Conservation (phyloP, 495 filamentous ascomycete species). For the Aspergillus panamensis region DNA sequence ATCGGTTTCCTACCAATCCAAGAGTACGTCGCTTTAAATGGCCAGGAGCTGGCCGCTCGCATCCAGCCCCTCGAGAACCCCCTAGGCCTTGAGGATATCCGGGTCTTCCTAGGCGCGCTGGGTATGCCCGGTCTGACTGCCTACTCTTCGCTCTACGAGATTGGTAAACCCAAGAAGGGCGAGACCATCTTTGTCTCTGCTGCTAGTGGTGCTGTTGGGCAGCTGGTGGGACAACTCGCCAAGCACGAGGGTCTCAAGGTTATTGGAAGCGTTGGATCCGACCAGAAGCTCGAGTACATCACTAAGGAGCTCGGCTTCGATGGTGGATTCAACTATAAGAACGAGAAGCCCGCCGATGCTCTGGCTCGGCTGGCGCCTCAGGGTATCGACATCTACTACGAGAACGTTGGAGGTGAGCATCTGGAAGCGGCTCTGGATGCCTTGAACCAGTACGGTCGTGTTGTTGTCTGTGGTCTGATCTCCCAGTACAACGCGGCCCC, state of each 20-base stretch:
- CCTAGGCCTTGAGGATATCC: slow-evolving; percentile 43
- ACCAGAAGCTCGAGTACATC: slow-evolving; percentile 68
- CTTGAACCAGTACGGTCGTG: slow-evolving; percentile 68
- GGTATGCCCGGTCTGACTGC: slow-evolving; percentile 89
- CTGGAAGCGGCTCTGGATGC: slow-evolving; percentile 70
- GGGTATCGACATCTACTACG: slow-evolving; percentile 92
- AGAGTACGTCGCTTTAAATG: slow-evolving; percentile 49
- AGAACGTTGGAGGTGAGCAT: slow-evolving; percentile 91
- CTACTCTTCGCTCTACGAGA: slow-evolving; percentile 75
- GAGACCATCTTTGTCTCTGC: slow-evolving; percentile 85
- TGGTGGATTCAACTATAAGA: slow-evolving; percentile 76
- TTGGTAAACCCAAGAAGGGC: slow-evolving; percentile 80
- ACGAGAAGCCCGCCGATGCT: slow-evolving; percentile 63
- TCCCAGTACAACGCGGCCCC: slow-evolving; percentile 70
- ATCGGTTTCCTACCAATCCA: slow-evolving; percentile 56
- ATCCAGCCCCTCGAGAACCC: slow-evolving; percentile 44
- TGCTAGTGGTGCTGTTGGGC: slow-evolving; percentile 79
- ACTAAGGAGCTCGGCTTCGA: slow-evolving; percentile 64
- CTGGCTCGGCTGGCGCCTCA: slow-evolving; percentile 71
- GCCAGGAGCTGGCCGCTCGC: slow-evolving; percentile 27
- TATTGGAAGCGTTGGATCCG: slow-evolving; percentile 69
- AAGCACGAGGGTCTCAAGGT: slow-evolving; percentile 85
- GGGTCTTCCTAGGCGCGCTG: slow-evolving; percentile 63
- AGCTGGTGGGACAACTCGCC: slow-evolving; percentile 79
- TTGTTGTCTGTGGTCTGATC: slow-evolving; percentile 68